A percentile compares a stretch with the other conserved stretches of the same genome.
These are phyloP conservation scores for Lactifluus subvellereus DNA, from an alignment of 768 basidiomycete genomes.

Conservation along the genomic window DNA sequence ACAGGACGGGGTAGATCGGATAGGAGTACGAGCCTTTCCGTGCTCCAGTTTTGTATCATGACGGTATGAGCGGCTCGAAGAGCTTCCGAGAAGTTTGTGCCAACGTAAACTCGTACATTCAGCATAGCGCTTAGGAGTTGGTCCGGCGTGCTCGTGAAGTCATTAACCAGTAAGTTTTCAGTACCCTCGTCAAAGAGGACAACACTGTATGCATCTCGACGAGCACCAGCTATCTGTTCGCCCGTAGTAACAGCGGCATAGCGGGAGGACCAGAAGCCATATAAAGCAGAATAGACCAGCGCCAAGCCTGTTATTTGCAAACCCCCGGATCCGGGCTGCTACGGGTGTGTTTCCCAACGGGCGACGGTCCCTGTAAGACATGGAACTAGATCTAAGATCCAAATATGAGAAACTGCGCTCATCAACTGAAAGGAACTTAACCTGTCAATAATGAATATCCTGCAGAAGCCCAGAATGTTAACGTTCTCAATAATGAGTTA, in stretches of 20 bases:
- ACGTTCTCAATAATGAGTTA: neutral
- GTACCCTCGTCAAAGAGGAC: constrained; percentile 38
- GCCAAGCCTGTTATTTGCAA: constrained; percentile 46
- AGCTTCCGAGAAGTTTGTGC: constrained; percentile 44
- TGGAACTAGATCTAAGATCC: constrained; percentile 44
- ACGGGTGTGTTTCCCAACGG: constrained; percentile 43
- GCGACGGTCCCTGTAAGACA: constrained; percentile 37
- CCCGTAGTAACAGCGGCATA: constrained; percentile 32
- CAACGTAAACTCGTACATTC: constrained; percentile 27
- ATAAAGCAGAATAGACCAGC: constrained; percentile 52
- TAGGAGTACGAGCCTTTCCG: constrained; percentile 36
- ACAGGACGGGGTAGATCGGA: neutral
- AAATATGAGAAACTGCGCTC: neutral
- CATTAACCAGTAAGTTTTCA: constrained; percentile 35
- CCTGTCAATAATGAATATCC: constrained; percentile 54
- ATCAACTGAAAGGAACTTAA: constrained; percentile 16
- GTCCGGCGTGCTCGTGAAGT: constrained; percentile 42
- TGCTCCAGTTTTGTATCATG: constrained; percentile 47
- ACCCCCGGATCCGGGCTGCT: constrained; percentile 34
- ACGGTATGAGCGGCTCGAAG: constrained; percentile 32
- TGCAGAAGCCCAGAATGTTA: constrained; percentile 18
- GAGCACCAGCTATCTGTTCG: constrained; percentile 27
- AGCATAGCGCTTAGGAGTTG: constrained; percentile 40
- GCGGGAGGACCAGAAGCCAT: constrained; percentile 53
- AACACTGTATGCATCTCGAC: constrained; percentile 53